Conservation (phyloP, 352 stramenopile genomes). For the Synura sp. region DNA sequence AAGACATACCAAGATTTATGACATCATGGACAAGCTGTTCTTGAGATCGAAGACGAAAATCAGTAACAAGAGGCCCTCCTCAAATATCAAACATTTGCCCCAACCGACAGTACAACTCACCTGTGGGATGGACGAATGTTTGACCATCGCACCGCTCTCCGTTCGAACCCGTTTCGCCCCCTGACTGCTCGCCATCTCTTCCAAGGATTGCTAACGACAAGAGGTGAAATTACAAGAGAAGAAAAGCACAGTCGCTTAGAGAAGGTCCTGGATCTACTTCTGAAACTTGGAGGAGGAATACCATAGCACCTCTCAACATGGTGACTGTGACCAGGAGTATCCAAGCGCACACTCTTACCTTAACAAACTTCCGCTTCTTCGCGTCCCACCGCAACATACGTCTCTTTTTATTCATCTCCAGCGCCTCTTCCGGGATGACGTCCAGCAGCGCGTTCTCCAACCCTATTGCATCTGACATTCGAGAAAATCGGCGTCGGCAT, state of each 20-base stretch:
- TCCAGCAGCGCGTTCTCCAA: conserved; percentile 94
- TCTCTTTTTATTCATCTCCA: conserved; percentile 94
- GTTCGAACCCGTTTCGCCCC: conserved; percentile 61
- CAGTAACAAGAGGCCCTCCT: no score
- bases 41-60: not conserved
- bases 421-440: conserved; percentile 94
- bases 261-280: no score
- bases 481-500: conserved; percentile 31
- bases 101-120: no score
- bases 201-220: conserved; percentile 72
- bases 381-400: conserved; percentile 97
- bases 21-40: conserved; percentile 41
- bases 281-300: no score
- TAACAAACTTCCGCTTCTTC: conserved; percentile 94
- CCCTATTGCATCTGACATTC: conserved; percentile 45
- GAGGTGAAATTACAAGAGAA: no score
- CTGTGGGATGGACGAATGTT: no score
- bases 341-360: no score
- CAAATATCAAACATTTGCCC: no score
- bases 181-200: conserved; percentile 53
- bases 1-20: no score
- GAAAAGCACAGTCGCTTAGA: no score
- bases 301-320: no score
- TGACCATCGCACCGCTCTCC: conserved; percentile 79
- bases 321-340: no score